These are phyloP conservation scores for Calocybe cyanea DNA, from an alignment of 768 basidiomycete genomes.

Conservation along the genomic window DNA sequence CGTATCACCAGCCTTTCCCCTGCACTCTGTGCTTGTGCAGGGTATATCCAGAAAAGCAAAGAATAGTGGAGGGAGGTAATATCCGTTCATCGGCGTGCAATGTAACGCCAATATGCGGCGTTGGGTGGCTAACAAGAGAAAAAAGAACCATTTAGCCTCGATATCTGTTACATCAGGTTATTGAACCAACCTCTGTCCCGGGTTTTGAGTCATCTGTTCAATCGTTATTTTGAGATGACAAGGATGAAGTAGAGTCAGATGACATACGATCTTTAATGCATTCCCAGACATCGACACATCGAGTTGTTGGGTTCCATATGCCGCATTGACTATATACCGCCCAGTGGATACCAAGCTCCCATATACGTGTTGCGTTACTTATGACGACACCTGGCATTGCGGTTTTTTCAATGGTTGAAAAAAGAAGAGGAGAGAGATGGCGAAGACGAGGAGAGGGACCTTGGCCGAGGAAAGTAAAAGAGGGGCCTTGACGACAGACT, in stretches of 20 bases:
- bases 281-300: slow-evolving; percentile 74
- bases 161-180: not conserved
- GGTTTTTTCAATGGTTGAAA: slow-evolving; percentile 3
- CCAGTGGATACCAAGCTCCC: slow-evolving; percentile 70
- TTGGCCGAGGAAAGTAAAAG: not conserved
- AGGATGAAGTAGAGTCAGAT: slow-evolving; percentile 1
- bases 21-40: no score
- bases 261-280: slow-evolving; percentile 65
- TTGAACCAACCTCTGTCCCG: slow-evolving; percentile 37
- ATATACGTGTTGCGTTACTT: slow-evolving; percentile 63
- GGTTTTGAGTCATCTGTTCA: slow-evolving; percentile 55
- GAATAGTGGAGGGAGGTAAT: slow-evolving; percentile 9
- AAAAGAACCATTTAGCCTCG: not conserved
- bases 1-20: no score
- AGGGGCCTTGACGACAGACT: not conserved
- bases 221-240: not conserved
- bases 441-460: not conserved
- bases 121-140: slow-evolving; percentile 33
- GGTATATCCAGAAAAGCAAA: no score
- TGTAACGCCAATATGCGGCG: slow-evolving; percentile 41
- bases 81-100: slow-evolving; percentile 38
- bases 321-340: slow-evolving; percentile 62
- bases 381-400: slow-evolving; percentile 46
- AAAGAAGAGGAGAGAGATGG: slow-evolving; percentile 3
- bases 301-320: slow-evolving; percentile 63